Percentiles rank a stretch among this genome's conserved stretches.
Conservation (phyloP, 2,329 filamentous ascomycete genomes). For the Diplodia scrobiculata region DNA sequence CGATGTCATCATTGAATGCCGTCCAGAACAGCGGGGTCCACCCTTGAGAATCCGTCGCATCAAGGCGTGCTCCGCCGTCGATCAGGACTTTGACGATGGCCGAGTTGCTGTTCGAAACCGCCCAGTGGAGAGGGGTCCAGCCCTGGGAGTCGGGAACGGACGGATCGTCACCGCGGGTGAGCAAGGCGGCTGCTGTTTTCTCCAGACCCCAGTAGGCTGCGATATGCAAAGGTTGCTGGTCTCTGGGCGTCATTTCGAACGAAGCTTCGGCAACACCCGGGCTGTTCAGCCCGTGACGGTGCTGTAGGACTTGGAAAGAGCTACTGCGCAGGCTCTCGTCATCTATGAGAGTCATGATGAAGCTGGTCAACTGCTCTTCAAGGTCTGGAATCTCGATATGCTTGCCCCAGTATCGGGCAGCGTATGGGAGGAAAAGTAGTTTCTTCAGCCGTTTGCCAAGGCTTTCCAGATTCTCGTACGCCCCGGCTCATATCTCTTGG, state of each 20-base stretch:
- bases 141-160: background rate
- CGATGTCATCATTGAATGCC: background rate
- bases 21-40: background rate
- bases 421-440: background rate
- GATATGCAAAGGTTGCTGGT: background rate
- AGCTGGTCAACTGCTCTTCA: background rate
- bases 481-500: background rate
- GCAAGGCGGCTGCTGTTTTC: background rate
- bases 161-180: background rate
- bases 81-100: background rate
- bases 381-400: background rate
- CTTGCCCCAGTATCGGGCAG: background rate
- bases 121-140: background rate
- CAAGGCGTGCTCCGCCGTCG: background rate
- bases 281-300: background rate
- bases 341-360: background rate
- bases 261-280: background rate
- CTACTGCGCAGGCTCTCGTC: background rate
- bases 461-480: background rate
- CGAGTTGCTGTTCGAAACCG: background rate
- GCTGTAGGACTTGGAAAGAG: background rate
- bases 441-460: background rate
- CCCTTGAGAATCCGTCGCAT: background rate
- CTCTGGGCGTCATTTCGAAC: background rate
- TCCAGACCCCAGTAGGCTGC: background rate